phyloP scores from a whole-genome alignment of 2,329 filamentous ascomycete species.

The Aspergillus flavus region DNA sequence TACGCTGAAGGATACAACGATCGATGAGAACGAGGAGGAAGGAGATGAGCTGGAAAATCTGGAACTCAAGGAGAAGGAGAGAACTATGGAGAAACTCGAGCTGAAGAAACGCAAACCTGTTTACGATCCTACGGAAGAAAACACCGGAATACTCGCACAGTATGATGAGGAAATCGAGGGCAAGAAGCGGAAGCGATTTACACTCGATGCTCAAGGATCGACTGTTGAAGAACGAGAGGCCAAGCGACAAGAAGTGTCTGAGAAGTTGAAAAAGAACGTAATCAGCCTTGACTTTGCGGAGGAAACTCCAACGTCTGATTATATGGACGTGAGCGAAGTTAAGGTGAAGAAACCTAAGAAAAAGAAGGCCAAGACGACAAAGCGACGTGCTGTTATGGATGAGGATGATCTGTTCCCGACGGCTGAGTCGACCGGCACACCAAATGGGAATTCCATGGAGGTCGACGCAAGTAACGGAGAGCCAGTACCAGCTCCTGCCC shows the following conservation, averaged over 20 bases:
- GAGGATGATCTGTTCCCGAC: conserved; percentile 59
- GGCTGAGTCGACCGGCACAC: conserved; percentile 33
- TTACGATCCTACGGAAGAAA: conserved; percentile 80
- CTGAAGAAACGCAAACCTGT: conserved; percentile 86
- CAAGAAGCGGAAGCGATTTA: conserved; percentile 87
- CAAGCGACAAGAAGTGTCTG: conserved; percentile 56
- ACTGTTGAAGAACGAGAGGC: conserved; percentile 65
- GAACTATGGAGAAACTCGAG: conserved; percentile 67
- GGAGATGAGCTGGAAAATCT: conserved; percentile 75
- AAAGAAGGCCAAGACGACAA: conserved; percentile 74
- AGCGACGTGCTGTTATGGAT: conserved; percentile 65
- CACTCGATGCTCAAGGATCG: conserved; percentile 75
- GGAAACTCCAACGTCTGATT: conserved; percentile 76
- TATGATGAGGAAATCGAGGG: conserved; percentile 95
- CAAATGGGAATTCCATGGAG: conserved; percentile 67
- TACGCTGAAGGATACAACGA: conserved; percentile 89
- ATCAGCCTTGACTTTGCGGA: conserved; percentile 73
- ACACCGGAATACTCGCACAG: conserved; percentile 74
- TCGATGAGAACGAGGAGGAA: conserved; percentile 80
- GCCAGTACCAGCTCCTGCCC: conserved; percentile 35
- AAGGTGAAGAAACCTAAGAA: conserved; percentile 96
- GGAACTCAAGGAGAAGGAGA: conserved; percentile 45
- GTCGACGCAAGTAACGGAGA: conserved; percentile 62
- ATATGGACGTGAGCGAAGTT: conserved; percentile 80
- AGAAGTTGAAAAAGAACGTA: conserved; percentile 66